A percentile compares a stretch with the other conserved stretches of the same genome.
phyloP scores from a whole-genome alignment of 2,329 filamentous ascomycete species.

The Juglanconis juglandina region DNA sequence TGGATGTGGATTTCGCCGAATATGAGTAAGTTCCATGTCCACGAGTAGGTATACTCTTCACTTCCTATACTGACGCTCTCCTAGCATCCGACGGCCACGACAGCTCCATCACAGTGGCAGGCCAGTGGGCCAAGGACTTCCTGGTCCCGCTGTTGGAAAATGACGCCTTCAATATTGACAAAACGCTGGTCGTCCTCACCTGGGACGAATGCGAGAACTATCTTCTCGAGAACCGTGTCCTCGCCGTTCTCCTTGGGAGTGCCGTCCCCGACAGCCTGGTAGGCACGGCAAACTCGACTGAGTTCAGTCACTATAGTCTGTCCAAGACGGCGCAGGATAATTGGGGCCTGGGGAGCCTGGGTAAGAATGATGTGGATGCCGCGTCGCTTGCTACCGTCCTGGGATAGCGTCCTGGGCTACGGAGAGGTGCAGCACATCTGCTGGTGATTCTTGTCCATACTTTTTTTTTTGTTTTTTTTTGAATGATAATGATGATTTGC shows the following conservation, averaged over 20 bases:
- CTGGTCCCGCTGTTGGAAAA: slow-evolving; percentile 26
- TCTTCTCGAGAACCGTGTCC: slow-evolving; percentile 23
- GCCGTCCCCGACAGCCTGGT: slow-evolving; percentile 22
- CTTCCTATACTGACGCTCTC: neutral
- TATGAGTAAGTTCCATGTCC: slow-evolving; percentile 31
- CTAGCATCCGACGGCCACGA: slow-evolving; percentile 28
- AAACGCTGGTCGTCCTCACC: slow-evolving; percentile 28
- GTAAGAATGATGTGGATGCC: slow-evolving; percentile 23
- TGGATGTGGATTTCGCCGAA: slow-evolving; percentile 44
- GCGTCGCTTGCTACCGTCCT: slow-evolving; percentile 9
- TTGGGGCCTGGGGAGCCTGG: slow-evolving; percentile 25
- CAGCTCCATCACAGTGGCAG: slow-evolving; percentile 25
- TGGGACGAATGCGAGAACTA: slow-evolving; percentile 29
- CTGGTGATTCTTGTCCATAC: neutral
- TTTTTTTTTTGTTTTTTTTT: too few species aligned
- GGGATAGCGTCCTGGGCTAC: neutral
- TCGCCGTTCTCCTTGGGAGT: slow-evolving; percentile 24
- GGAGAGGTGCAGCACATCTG: neutral
- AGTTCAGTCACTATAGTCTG: slow-evolving; percentile 27
- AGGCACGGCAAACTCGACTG: slow-evolving; percentile 24
- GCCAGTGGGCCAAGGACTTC: slow-evolving; percentile 26
- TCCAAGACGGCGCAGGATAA: slow-evolving; percentile 28
- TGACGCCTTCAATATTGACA: slow-evolving; percentile 33
- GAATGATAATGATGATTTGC: too few species aligned
- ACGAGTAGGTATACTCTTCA: neutral